Evolutionary conservation across 2,329 filamentous ascomycete genomes (phyloP), one percentile per base, ranked within the genome.

Genomic region (Xylariomycetidae sp.): DNA sequence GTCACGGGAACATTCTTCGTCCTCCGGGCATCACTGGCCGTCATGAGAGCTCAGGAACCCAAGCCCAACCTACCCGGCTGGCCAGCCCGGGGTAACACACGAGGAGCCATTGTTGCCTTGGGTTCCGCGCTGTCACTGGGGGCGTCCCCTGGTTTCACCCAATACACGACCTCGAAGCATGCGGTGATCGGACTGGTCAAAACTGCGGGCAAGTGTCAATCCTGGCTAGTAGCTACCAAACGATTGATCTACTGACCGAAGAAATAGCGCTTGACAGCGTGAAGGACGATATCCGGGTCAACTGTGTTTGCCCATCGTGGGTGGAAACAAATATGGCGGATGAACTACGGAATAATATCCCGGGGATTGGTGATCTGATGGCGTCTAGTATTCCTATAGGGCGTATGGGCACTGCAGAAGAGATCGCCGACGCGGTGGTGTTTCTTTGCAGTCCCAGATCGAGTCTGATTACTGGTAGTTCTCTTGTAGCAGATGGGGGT

Each of bases 131-230:
- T 34, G 19, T 47, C 45, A 1, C 26, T 28, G 9, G 19, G 25
- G 1, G 15, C 34, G 1, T 8, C 11, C 5, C 33, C 39, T 4
- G 2, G 20, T 10, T 11, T 33, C 25, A 13, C 38, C 3, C 37
- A 30, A 13, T 51, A 47, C 25, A 39, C 38, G 8, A 31, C 45
- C 2, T 45, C 48, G 1, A 51, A 51, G 25, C 41, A 45, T 25
- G 46, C 44, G 9, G 41, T 45, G 3, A 19, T 49, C 0, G 48
- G 46, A 0, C 9, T 51, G 9, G 37, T 30, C 5, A 42, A 27
- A 15, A 41, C 11, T 16, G 25, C 36, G 4, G 44, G 42, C 48
- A 33, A 31, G 43, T 28, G 26, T n/a, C 25, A 27, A 8, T 7
- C 11, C 14, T 27, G 13, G 16, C 6, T 17, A 6, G 13, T 16